These are phyloP conservation scores for Scenedesmus sp. DNA, from an alignment of 163 green algal genomes.

Conservation along the genomic window DNA sequence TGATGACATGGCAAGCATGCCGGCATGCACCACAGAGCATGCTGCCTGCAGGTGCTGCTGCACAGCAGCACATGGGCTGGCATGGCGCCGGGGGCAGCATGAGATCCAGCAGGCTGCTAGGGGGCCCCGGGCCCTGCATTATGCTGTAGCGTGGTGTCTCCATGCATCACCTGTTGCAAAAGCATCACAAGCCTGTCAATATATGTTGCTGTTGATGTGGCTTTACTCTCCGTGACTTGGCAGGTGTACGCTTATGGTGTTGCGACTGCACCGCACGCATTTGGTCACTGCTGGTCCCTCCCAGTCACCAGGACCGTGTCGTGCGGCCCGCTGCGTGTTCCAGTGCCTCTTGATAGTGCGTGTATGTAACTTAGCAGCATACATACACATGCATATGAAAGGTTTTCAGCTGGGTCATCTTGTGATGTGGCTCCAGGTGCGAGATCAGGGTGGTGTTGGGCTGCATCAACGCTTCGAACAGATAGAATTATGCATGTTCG, in stretches of 20 bases:
- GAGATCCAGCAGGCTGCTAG: too few relatives aligned
- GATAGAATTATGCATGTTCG: neutral
- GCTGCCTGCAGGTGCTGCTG: neutral
- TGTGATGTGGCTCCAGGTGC: neutral
- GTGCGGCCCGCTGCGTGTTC: neutral
- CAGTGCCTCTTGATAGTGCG: neutral
- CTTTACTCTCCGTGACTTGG: too few relatives aligned
- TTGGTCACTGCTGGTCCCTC: neutral
- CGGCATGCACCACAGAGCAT: neutral
- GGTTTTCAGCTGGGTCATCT: neutral
- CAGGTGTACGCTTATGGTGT: too few relatives aligned
- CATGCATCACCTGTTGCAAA: neutral
- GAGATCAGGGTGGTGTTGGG: neutral
- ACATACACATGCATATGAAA: neutral
- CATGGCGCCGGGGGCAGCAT: too few relatives aligned
- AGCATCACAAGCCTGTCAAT: neutral
- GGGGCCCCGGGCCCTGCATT: too few relatives aligned
- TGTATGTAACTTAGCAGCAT: too few relatives aligned
- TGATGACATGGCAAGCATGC: too few relatives aligned
- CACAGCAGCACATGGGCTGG: too few relatives aligned
- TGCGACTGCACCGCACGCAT: neutral
- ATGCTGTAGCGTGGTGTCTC: too few relatives aligned
- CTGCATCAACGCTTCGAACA: neutral
- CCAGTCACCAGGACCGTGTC: neutral
- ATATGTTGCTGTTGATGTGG: too few relatives aligned